Evolutionary conservation across 164 flowering plant genomes (phyloP).

Genomic region (Nymphaea colorata): DNA sequence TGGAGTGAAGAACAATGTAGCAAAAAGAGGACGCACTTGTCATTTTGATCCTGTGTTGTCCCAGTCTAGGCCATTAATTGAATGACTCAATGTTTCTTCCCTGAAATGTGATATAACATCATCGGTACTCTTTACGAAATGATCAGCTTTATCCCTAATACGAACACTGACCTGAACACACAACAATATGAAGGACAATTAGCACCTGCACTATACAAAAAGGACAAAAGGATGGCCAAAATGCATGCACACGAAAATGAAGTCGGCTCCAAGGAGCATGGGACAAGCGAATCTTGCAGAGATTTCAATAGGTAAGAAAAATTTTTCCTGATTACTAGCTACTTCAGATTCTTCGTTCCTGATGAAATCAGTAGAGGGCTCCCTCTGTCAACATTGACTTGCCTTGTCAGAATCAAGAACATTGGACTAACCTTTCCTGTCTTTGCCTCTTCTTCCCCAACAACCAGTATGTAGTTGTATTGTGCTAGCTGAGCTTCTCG

Average conservation of each 20-base stretch:
- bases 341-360: no score
- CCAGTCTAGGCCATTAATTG: background rate
- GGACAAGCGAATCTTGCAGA: no score
- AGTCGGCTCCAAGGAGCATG: no score
- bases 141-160: slow-evolving; percentile 53
- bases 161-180: slow-evolving; percentile 27
- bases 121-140: slow-evolving; percentile 40
- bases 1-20: background rate
- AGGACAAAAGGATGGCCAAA: background rate
- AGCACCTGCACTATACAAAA: background rate
- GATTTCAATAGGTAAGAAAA: no score
- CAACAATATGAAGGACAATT: background rate
- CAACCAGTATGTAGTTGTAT: slow-evolving; percentile 89
- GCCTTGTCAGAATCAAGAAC: no score
- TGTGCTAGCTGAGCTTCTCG: slow-evolving; percentile 96
- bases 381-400: no score
- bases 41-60: slow-evolving; percentile 30
- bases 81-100: slow-evolving; percentile 19
- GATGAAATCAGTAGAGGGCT: no score
- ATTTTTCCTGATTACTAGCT: no score
- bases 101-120: slow-evolving; percentile 47
- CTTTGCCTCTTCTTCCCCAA: slow-evolving; percentile 80
- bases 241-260: no score
- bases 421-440: slow-evolving; percentile 14
- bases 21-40: background rate